Evolutionary conservation across 108 stramenopile species (phyloP).

Genomic region (Schizochytrium sp.): DNA sequence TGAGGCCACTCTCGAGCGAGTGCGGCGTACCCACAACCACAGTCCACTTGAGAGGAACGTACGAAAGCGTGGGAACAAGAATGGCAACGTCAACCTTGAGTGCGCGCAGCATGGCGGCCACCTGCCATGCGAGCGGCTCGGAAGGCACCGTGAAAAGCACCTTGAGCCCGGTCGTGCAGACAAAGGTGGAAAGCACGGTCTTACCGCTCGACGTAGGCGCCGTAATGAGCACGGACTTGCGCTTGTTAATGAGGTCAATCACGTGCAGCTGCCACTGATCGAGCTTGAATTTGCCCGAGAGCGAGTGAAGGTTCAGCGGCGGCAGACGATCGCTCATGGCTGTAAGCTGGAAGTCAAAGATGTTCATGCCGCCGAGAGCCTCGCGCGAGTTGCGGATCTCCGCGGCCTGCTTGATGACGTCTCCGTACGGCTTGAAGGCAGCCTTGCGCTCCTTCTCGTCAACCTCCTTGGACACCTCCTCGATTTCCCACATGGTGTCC

Average conservation of each 20-base stretch:
- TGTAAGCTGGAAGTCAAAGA: slow-evolving; percentile 84
- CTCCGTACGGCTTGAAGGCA: slow-evolving; percentile 17
- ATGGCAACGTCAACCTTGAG: slow-evolving; percentile 84
- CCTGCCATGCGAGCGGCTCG: slow-evolving; percentile 98
- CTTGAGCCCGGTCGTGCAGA: slow-evolving; percentile 54
- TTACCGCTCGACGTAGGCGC: slow-evolving; percentile 97
- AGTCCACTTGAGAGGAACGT: slow-evolving; percentile 48
- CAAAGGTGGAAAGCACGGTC: slow-evolving; percentile 95
- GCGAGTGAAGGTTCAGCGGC: slow-evolving; percentile 63
- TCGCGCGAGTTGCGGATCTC: not conserved
- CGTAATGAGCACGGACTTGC: slow-evolving; percentile 84
- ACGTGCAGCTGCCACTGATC: slow-evolving; percentile 96
- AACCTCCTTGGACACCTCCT: slow-evolving; percentile 69
- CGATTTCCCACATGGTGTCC: slow-evolving; percentile 80
- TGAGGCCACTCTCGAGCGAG: slow-evolving; percentile 80
- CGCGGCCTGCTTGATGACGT: not conserved
- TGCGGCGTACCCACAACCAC: slow-evolving; percentile 94
- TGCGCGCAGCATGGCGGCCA: slow-evolving; percentile 72
- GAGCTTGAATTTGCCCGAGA: slow-evolving; percentile 65
- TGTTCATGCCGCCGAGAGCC: slow-evolving; percentile 21
- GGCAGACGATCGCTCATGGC: slow-evolving; percentile 94
- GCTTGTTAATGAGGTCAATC: slow-evolving; percentile 75
- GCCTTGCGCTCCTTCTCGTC: slow-evolving; percentile 37
- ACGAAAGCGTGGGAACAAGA: not conserved
- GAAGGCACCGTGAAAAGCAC: slow-evolving; percentile 95